Evolutionary conservation across 805 yeast genomes (phyloP).

Genomic region (Brettanomyces nanus): DNA sequence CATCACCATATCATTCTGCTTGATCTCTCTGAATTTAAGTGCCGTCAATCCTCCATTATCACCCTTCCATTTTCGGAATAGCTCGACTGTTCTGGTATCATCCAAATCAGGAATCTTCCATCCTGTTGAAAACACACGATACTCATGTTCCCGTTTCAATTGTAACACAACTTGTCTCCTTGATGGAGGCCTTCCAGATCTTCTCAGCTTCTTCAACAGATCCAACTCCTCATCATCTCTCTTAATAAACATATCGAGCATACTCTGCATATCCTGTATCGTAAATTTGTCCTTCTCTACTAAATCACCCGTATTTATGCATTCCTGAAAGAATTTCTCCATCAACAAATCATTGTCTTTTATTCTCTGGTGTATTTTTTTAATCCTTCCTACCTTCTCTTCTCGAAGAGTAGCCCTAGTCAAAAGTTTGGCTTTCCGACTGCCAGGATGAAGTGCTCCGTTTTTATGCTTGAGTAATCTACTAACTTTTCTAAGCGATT

Average conservation of each 20-base stretch:
- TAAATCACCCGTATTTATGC: conserved; percentile 32
- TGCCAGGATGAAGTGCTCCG: conserved; percentile 71
- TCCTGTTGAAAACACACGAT: conserved; percentile 59
- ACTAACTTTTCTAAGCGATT: conserved; percentile 56
- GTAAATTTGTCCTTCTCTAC: conserved; percentile 36
- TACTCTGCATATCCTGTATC: conserved; percentile 48
- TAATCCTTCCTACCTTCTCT: conserved; percentile 53
- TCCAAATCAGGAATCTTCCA: conserved; percentile 64
- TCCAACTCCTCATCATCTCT: conserved; percentile 73
- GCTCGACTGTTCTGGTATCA: conserved; percentile 47
- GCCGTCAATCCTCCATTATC: conserved; percentile 68
- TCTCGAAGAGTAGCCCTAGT: conserved; percentile 85
- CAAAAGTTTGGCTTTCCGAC: conserved; percentile 78
- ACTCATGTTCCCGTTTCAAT: conserved; percentile 52
- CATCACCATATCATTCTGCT: not conserved
- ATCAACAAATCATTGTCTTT: conserved; percentile 55
- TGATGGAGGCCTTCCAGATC: conserved; percentile 83
- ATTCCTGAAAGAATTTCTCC: conserved; percentile 51
- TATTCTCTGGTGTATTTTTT: conserved; percentile 47
- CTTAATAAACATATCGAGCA: conserved; percentile 53
- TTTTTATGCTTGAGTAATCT: conserved; percentile 49
- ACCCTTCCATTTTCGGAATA: conserved; percentile 72
- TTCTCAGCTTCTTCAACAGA: conserved; percentile 50
- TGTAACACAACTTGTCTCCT: conserved; percentile 62
- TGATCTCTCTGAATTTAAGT: conserved; percentile 39